Conservation (phyloP, 75 land plant species). For the Sequoiadendron giganteum region DNA sequence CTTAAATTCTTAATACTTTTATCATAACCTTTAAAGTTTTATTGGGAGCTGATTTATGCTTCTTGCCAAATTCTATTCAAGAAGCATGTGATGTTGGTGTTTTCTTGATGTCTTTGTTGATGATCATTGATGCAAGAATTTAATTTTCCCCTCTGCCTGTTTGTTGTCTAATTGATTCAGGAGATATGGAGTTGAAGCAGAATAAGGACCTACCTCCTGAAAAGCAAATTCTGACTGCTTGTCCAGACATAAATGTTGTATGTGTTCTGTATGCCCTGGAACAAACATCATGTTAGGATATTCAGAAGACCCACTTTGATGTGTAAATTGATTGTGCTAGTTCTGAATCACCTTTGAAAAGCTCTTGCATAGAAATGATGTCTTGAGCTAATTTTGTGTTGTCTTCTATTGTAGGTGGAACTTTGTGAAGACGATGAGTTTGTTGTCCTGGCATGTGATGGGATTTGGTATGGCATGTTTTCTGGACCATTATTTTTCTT, state of each 20-base stretch:
- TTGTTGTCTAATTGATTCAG: conserved; percentile 11
- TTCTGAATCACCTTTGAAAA: conserved; percentile 1
- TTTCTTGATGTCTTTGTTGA: conserved; percentile 2
- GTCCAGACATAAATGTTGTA: conserved; percentile 36
- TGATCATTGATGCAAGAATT: background rate
- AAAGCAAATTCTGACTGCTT: conserved; percentile 41
- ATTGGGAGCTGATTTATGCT: background rate
- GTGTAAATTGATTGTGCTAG: background rate
- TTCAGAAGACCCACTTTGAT: background rate
- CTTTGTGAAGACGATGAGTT: conserved; percentile 40
- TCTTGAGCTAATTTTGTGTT: background rate
- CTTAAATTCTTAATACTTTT: background rate
- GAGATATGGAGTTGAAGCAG: conserved; percentile 47
- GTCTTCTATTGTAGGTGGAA: conserved; percentile 25
- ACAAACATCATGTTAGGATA: background rate
- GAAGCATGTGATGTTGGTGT: background rate
- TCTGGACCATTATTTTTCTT: background rate
- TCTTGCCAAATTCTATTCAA: background rate
- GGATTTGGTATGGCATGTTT: conserved; percentile 32
- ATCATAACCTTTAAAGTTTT: background rate
- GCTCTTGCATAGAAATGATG: background rate
- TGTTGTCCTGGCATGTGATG: conserved; percentile 46
- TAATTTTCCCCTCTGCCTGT: background rate
- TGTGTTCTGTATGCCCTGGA: conserved; percentile 1
- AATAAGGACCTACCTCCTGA: conserved; percentile 34